phyloP scores from a whole-genome alignment of 2,329 filamentous ascomycete genomes.

The Botrytis porri region DNA sequence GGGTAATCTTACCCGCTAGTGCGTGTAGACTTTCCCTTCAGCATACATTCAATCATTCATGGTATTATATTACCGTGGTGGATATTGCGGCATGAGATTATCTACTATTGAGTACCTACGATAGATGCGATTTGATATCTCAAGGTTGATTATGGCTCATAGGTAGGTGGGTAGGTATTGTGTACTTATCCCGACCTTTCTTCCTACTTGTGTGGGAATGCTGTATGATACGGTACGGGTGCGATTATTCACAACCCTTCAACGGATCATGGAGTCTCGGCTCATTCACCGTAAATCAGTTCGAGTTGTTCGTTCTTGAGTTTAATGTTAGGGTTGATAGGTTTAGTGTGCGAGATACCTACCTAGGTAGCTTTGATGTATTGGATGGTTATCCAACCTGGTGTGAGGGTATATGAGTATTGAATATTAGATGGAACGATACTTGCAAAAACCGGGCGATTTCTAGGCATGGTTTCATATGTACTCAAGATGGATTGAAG shows the following conservation, averaged over 20 bases:
- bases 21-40: too few relatives aligned
- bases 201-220: neutral
- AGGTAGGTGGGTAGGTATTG: too few relatives aligned
- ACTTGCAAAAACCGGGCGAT: neutral
- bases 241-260: neutral
- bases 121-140: too few relatives aligned
- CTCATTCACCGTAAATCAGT: neutral
- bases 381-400: neutral
- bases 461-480: neutral
- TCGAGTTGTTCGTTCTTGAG: neutral
- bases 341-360: neutral
- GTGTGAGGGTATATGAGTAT: neutral
- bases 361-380: neutral
- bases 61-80: too few relatives aligned
- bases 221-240: neutral
- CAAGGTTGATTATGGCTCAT: too few relatives aligned
- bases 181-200: neutral
- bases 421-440: neutral
- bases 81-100: neutral
- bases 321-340: neutral
- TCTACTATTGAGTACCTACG: neutral
- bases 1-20: too few relatives aligned
- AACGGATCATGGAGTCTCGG: neutral
- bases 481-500: neutral
- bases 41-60: too few relatives aligned